Percentiles rank a stretch among this genome's conserved stretches.
phyloP scores from a whole-genome alignment of 768 basidiomycete species.

The Tephrocybe sp. region DNA sequence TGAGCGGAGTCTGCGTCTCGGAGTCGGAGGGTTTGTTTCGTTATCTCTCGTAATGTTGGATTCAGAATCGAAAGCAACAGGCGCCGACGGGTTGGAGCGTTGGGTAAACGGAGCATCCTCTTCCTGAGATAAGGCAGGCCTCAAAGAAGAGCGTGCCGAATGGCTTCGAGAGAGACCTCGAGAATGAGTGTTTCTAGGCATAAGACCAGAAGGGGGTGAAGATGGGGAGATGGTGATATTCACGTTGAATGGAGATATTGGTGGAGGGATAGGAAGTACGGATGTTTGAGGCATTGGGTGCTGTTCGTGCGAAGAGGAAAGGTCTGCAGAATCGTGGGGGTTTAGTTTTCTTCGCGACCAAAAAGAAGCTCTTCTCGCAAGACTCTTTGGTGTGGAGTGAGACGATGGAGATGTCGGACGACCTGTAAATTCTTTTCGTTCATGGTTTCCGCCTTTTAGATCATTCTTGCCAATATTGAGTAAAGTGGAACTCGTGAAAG shows the following conservation, averaged over 20 bases:
- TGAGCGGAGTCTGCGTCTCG: conserved; percentile 33
- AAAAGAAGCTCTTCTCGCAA: conserved; percentile 64
- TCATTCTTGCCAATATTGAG: conserved; percentile 35
- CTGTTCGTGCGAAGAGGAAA: conserved; percentile 7
- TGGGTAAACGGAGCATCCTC: neutral
- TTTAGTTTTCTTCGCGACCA: conserved; percentile 56
- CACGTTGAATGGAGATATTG: conserved; percentile 27
- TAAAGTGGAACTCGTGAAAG: conserved; percentile 49
- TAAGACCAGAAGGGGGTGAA: conserved; percentile 33
- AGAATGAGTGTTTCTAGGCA: conserved; percentile 15
- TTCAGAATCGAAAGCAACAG: too few species aligned
- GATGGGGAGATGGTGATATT: conserved; percentile 27
- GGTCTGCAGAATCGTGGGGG: conserved; percentile 14
- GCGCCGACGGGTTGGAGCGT: too few species aligned
- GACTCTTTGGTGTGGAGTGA: conserved; percentile 33
- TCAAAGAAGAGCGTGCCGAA: conserved; percentile 28
- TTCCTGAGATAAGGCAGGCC: conserved; percentile 12
- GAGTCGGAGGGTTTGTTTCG: neutral
- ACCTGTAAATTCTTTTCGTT: conserved; percentile 26
- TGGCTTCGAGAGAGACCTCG: conserved; percentile 42
- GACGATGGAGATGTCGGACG: conserved; percentile 14
- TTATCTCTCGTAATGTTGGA: too few species aligned
- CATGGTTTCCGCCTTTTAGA: conserved; percentile 47
- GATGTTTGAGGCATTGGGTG: conserved; percentile 16
- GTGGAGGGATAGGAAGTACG: conserved; percentile 28